These are phyloP conservation scores for Fusarium begoniae DNA, from an alignment of 2,329 filamentous ascomycete genomes.

Conservation along the genomic window DNA sequence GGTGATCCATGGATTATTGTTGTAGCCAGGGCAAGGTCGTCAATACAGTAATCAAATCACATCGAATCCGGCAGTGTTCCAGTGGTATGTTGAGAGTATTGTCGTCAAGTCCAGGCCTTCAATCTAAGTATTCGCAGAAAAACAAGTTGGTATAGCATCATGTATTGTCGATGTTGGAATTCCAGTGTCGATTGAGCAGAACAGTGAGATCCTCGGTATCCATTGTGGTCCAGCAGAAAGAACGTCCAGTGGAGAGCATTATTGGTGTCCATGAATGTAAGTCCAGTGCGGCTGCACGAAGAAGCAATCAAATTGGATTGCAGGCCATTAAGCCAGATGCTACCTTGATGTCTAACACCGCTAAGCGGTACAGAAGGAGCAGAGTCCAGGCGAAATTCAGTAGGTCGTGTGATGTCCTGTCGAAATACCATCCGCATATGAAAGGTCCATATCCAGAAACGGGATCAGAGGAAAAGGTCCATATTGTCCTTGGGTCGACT, in stretches of 20 bases:
- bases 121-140: slow-evolving; percentile 28
- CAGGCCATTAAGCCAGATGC: slow-evolving; percentile 32
- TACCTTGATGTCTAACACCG: slow-evolving; percentile 27
- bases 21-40: slow-evolving; percentile 9
- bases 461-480: not conserved
- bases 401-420: slow-evolving; percentile 18
- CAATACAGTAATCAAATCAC: slow-evolving; percentile 23
- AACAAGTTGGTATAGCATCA: slow-evolving; percentile 37
- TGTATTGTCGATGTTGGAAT: slow-evolving; percentile 5
- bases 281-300: slow-evolving; percentile 44
- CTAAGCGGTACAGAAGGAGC: slow-evolving; percentile 23
- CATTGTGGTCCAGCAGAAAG: slow-evolving; percentile 17
- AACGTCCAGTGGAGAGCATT: slow-evolving; percentile 8
- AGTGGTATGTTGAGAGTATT: not conserved
- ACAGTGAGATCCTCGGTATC: slow-evolving; percentile 22
- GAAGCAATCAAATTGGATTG: slow-evolving; percentile 49
- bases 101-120: not conserved
- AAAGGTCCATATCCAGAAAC: slow-evolving; percentile 13
- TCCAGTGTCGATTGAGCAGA: slow-evolving; percentile 12
- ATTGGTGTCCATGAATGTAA: slow-evolving; percentile 2
- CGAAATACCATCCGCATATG: slow-evolving; percentile 14
- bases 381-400: slow-evolving; percentile 2
- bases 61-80: slow-evolving; percentile 21
- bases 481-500: slow-evolving; percentile 32
- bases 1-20: slow-evolving; percentile 6